Base-by-base conservation (phyloP, 2,329 filamentous ascomycete species). In the Rhynchosporium graminicola region DNA sequence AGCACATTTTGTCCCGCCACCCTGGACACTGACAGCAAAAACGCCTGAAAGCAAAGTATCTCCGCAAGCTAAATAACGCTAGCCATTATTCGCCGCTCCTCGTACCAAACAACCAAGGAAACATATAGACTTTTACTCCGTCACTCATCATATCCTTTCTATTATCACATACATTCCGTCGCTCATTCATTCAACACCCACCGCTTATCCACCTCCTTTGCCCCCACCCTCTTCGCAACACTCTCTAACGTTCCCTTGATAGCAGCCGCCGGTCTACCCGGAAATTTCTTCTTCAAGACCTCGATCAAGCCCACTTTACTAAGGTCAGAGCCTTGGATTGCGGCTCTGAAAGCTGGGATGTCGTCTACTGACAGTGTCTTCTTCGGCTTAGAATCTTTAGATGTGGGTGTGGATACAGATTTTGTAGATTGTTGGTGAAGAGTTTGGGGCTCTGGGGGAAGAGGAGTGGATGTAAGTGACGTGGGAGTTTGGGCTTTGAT, bases 271-370 rank as follows among this genome's bases (percentile, higher is more conserved):
- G 87, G 84, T 51, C 87, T 82, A 65, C 87, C 87, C 0, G 87
- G 85, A 68, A 94, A 92, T 68, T 85, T 82, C 72, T 89, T 87
- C 75, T 92, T 91, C 64, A 96, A 75, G 4, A 89, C 81, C 74
- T 94, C 91, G 8, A 91, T 80, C 68, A 95, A 77, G 7, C 89
- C 91, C 1, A 87, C 76, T 76, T 95, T 95, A 45, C 85, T 90
- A 55, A 92, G 78, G 76, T 89, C 83, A 65, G 85, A 89, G 20
- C 87, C 89, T 56, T 87, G 76, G n/a, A 96, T 81, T 1, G 85
- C 85, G 36, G 81, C 77, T 74, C 88, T 92, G 75, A 96, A 91
- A 0, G 63, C 66, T 1, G 67, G 62, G 33, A 74, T 60, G 38
- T 73, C 71, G 10, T 68, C 66, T 6, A 63, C 63, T 0, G 69